Evolutionary conservation across 176 grass and related monocot species (phyloP).

Genomic region (Bromus sterilis): DNA sequence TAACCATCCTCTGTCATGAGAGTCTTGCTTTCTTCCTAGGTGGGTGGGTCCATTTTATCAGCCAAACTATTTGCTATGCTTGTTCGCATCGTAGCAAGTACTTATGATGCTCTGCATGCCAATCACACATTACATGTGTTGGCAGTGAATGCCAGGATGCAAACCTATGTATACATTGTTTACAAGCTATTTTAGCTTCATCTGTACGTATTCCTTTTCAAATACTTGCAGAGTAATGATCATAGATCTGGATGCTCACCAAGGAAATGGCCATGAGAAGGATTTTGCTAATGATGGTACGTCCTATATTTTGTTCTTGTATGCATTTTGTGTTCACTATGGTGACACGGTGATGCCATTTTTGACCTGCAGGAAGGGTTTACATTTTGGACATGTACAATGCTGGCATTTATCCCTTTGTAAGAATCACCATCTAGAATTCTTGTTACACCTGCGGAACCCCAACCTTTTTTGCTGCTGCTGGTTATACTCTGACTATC

Average conservation of each 20-base stretch:
- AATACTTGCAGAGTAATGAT: conserved; percentile 72
- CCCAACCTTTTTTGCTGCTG: neutral
- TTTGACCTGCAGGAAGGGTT: conserved; percentile 53
- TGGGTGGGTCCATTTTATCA: too few species aligned
- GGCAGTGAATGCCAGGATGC: neutral
- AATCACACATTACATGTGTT: neutral
- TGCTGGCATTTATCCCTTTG: conserved; percentile 87
- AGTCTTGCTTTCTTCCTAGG: neutral
- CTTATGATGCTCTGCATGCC: neutral
- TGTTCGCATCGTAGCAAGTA: neutral
- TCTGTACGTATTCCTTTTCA: neutral
- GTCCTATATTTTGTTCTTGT: neutral
- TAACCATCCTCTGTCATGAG: neutral
- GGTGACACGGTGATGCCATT: neutral
- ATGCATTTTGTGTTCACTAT: neutral
- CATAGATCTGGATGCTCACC: conserved; percentile 97
- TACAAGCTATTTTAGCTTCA: neutral
- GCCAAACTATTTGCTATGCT: neutral
- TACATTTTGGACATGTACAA: conserved; percentile 98
- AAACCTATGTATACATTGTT: neutral
- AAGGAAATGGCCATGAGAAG: conserved; percentile 95
- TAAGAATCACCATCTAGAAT: conserved; percentile 35
- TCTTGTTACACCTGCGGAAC: neutral
- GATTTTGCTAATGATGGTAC: conserved; percentile 86
- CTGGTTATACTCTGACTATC: neutral